Base-by-base conservation (phyloP, 2,329 filamentous ascomycete species). In the Calonectria crousiana region DNA sequence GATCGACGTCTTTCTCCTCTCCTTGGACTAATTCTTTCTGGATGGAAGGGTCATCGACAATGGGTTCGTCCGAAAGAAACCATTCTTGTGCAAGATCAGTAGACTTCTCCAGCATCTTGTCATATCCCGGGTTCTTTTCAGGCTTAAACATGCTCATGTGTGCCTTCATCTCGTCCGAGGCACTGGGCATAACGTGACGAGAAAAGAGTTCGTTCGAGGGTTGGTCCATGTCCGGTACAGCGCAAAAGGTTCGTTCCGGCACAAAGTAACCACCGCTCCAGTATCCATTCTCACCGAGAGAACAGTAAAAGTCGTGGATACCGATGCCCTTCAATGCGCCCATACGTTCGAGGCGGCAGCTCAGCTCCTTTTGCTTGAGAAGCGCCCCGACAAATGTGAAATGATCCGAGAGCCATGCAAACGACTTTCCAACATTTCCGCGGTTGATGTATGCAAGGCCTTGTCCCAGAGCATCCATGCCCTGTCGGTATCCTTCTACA, bases 321-420 rank as follows among this genome's bases (percentile, higher is more conserved):
- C 93, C 93, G 1, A 97, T 87, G 0, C 90, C 91, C 56, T 90
- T 89, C 1, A 93, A 87, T 2, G 88, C 83, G 0, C 90, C 89
- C 66, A 96, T 86, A 69, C 90, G 88, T 73, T 91, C 89, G 3
- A 97, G 86, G 20, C 95, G 89, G 53, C 90, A 89, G 70, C 90
- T 91, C 74, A 98, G 86, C 79, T 97, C 94, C 41, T 93, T 92
- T 20, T 92, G 91, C 68, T 94, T 93, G 77, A 95, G 90, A 2
- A 98, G 88, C 58, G 94, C 93, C 0, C 95, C 95, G 1, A 98
- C 93, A 80, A 98, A 98, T 44, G 95, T 94, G 67, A 98, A 91
- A 83, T 98, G 95, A 20, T 93, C 94, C 0, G 93, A 92, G 5
- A 96, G 91, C 92, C 95, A 98, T 23, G 89, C 90, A 77, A 95